Evolutionary conservation across 345 rosid genomes (phyloP).

Genomic region (Salix udensis): DNA sequence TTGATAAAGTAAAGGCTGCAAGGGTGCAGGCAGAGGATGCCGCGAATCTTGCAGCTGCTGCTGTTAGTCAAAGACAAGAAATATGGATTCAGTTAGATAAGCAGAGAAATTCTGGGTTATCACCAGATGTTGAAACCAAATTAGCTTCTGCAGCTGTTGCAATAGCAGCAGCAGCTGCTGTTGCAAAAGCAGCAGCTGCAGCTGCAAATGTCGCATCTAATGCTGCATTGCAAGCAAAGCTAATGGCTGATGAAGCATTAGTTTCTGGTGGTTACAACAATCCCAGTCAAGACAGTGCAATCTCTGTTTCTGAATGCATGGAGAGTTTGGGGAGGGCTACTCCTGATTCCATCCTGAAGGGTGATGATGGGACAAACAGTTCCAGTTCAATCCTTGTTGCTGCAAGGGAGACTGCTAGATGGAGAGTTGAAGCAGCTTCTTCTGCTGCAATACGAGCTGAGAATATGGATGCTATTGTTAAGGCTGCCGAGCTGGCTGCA

Average conservation of each 20-base stretch:
- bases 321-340: constrained; percentile 42
- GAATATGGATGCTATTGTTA: constrained; percentile 81
- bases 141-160: constrained; percentile 89
- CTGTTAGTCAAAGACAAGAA: constrained; percentile 60
- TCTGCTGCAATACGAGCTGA: constrained; percentile 91
- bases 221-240: constrained; percentile 92
- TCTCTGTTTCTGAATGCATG: constrained; percentile 29
- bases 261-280: constrained; percentile 26
- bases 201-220: constrained; percentile 89
- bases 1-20: constrained; percentile 63
- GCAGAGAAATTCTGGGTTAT: constrained; percentile 53
- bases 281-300: constrained; percentile 31
- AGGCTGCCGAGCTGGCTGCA: constrained; percentile 94
- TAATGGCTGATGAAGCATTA: constrained; percentile 88
- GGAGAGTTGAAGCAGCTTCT: constrained; percentile 81
- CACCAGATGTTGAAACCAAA: constrained; percentile 54
- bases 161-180: constrained; percentile 83
- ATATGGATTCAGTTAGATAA: constrained; percentile 70
- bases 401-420: constrained; percentile 82
- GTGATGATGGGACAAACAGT: constrained; percentile 43
- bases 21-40: constrained; percentile 78
- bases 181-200: constrained; percentile 97
- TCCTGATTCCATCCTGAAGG: constrained; percentile 55
- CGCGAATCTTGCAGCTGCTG: constrained; percentile 69
- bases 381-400: constrained; percentile 62